These are phyloP conservation scores for Hyphopichia wangnamkhiaoensis DNA, from an alignment of 1,139 yeast genomes.

Conservation along the genomic window DNA sequence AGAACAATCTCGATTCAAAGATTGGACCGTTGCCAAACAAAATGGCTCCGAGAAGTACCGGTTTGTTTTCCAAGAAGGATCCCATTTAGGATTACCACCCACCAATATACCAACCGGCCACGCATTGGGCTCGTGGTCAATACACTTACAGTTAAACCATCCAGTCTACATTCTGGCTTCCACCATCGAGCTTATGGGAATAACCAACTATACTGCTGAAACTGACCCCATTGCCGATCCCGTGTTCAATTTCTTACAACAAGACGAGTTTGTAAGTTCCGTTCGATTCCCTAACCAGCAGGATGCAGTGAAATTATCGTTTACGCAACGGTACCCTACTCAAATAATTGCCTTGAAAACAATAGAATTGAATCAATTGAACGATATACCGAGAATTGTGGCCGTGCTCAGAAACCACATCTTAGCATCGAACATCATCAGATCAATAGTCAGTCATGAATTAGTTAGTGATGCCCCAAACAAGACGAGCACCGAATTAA, in stretches of 20 bases:
- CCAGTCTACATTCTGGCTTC: slow-evolving; percentile 29
- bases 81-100: neutral
- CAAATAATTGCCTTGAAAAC: slow-evolving; percentile 21
- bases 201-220: slow-evolving; percentile 14
- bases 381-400: slow-evolving; percentile 26
- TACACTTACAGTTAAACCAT: slow-evolving; percentile 25
- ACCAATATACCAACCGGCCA: neutral
- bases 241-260: neutral
- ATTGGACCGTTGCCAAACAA: slow-evolving; percentile 7
- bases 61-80: slow-evolving; percentile 12
- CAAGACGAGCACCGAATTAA: slow-evolving; percentile 3
- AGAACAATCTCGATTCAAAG: neutral
- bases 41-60: slow-evolving; percentile 9
- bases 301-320: slow-evolving; percentile 3
- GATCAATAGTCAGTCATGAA: neutral
- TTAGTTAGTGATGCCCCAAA: too few relatives aligned
- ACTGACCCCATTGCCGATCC: neutral
- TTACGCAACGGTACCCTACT: slow-evolving; percentile 9
- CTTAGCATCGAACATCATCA: slow-evolving; percentile 25
- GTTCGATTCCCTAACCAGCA: neutral
- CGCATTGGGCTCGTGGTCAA: slow-evolving; percentile 14
- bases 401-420: slow-evolving; percentile 34
- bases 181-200: slow-evolving; percentile 33
- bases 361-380: slow-evolving; percentile 22
- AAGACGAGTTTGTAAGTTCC: neutral